phyloP scores from a whole-genome alignment of 1,139 yeast species.

The Magnusiomyces fungicola region DNA sequence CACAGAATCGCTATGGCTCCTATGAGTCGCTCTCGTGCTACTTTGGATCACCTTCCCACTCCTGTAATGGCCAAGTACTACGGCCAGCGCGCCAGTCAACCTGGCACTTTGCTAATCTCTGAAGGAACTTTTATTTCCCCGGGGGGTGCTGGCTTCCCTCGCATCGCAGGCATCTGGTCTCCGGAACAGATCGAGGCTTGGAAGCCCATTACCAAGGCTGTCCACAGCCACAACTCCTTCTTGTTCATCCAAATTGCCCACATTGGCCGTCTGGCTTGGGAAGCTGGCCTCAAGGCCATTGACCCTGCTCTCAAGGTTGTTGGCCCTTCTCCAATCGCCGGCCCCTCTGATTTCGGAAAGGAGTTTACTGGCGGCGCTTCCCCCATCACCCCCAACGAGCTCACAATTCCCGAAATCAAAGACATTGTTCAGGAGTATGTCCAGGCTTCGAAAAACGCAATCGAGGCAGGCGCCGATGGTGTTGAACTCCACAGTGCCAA shows the following conservation, averaged over 20 bases:
- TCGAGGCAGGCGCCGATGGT: conserved; percentile 60
- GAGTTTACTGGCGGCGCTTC: conserved; percentile 17
- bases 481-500: conserved; percentile 64
- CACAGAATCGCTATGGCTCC: conserved; percentile 45
- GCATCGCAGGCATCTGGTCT: conserved; percentile 50
- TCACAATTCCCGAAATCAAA: conserved; percentile 42
- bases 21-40: conserved; percentile 41
- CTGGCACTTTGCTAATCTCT: conserved; percentile 43
- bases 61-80: conserved; percentile 46
- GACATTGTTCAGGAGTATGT: conserved; percentile 35
- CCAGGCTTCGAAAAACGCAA: conserved; percentile 42
- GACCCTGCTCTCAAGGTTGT: conserved; percentile 30
- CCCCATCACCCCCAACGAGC: conserved; percentile 34
- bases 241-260: conserved; percentile 53
- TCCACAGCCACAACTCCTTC: conserved; percentile 49
- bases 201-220: conserved; percentile 42
- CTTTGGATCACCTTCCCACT: conserved; percentile 35
- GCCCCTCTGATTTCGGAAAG: conserved; percentile 27
- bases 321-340: conserved; percentile 15
- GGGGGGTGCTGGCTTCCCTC: conserved; percentile 36
- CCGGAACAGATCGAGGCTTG: conserved; percentile 43
- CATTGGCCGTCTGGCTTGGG: conserved; percentile 48
- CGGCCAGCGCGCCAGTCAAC: conserved; percentile 41
- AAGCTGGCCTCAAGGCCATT: conserved; percentile 31
- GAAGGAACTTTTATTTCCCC: conserved; percentile 38